Evolutionary conservation across 164 flowering plant genomes (phyloP), one percentile per base, ranked within the genome.

Genomic region (Stephania cephalantha): DNA sequence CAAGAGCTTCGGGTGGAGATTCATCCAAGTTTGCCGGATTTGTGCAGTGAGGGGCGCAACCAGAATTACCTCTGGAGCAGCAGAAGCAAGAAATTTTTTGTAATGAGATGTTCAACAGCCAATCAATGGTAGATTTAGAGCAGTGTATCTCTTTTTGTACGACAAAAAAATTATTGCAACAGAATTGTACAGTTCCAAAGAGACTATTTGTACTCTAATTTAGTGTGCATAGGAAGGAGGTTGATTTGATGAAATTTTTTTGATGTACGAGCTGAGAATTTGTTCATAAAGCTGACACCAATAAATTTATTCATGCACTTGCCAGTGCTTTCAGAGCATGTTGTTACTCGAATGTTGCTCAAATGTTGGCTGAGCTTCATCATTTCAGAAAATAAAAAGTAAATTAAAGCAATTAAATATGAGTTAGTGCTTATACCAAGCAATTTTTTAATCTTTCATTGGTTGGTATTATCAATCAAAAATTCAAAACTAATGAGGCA

Each of bases 151-250:
- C 22, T 61, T 61, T 61, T 61, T 61, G 20, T 61, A 25, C 18
- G 20, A 61, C 25, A 25, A 20, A 61, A 61, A 61, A 61, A 20
- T 5, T 20, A 61, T 61, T 7, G 66, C n/a, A 6, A 61, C 8
- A 61, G 66, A 17, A 61, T 61, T 61, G 66, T 61, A 61, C 66
- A 61, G 66, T 61, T 61, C n/a, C 66, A 61, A 18, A 61, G 66
- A 18, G 22, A 20, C 66, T n/a, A 22, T 61, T 61, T 61, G n/a
- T 61, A 61, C 66, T 61, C 66, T 61, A 61, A 61, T 20, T 61
- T 61, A 61, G 4, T 61, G 66, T 61, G 66, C 66, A 61, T 61
- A 61, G 66, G 20, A 8, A 50, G 55, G 20, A 61, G 22, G 18
- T 61, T 61, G 66, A 18, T 61, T 61, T 9, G 9, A 18, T 18